phyloP scores from a whole-genome alignment of 169 alveolate genomes.

The Amoebophrya sp. region DNA sequence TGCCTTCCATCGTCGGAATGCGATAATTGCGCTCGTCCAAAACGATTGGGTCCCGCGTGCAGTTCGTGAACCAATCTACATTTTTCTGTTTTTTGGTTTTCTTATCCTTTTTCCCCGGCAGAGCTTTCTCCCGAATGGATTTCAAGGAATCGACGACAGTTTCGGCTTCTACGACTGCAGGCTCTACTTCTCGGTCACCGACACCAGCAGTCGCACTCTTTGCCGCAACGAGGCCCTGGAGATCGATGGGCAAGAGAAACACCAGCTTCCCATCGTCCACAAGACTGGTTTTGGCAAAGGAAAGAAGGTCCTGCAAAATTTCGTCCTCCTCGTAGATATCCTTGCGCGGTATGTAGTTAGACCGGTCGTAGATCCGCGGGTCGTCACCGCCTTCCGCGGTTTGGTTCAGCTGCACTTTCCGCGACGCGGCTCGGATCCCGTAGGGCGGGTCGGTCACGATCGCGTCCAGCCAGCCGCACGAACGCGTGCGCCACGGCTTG shows the following conservation, averaged over 20 bases:
- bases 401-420: not conserved
- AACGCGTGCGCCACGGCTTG: not conserved
- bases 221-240: not conserved
- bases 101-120: not conserved
- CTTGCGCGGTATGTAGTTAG: not conserved
- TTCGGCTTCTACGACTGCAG: not conserved
- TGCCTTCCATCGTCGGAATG: not conserved
- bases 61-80: not conserved
- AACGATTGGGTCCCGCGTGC: not conserved
- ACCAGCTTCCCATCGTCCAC: not conserved
- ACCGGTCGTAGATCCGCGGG: not conserved
- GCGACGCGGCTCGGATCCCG: not conserved
- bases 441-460: slow-evolving; percentile 10
- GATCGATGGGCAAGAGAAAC: not conserved
- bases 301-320: not conserved
- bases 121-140: not conserved
- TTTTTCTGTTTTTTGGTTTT: not conserved
- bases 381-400: not conserved
- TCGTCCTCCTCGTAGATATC: not conserved
- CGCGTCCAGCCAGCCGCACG: not conserved
- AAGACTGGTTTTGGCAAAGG: not conserved
- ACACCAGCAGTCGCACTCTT: not conserved
- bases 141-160: not conserved
- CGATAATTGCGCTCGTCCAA: not conserved
- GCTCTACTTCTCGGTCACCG: too few species aligned